Percentiles rank a stretch among this genome's conserved stretches.
Conservation (phyloP, 2,329 filamentous ascomycete species). For the Epichloe aotearoae region DNA sequence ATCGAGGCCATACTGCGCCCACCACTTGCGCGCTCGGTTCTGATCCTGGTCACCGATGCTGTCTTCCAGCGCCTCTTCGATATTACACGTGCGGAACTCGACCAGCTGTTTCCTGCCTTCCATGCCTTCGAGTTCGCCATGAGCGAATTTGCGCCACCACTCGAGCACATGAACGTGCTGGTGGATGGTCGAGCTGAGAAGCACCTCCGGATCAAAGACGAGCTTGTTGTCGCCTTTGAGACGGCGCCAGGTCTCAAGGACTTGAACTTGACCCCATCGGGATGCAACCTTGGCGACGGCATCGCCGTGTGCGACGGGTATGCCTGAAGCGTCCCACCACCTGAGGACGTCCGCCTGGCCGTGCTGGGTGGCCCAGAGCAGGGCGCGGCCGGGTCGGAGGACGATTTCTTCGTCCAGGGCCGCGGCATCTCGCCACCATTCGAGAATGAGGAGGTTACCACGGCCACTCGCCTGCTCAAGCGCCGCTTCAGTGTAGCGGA, state of each 20-base stretch:
- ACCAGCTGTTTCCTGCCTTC: conserved; percentile 50
- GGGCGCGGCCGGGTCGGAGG: conserved; percentile 71
- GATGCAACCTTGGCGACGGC: conserved; percentile 74
- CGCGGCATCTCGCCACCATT: conserved; percentile 80
- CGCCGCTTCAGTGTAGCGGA: conserved; percentile 77
- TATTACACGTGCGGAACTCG: conserved; percentile 89
- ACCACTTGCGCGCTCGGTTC: conserved; percentile 68
- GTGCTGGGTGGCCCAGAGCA: conserved; percentile 72
- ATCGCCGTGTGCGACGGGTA: conserved; percentile 69
- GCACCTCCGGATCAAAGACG: conserved; percentile 69
- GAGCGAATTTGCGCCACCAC: conserved; percentile 72
- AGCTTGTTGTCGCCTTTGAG: conserved; percentile 53
- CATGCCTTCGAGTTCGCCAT: conserved; percentile 41
- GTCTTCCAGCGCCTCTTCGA: conserved; percentile 88
- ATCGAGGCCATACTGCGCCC: conserved; percentile 73
- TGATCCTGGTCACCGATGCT: conserved; percentile 52
- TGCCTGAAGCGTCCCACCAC: conserved; percentile 79
- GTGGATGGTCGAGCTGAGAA: conserved; percentile 78
- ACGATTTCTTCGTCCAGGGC: conserved; percentile 42
- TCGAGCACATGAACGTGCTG: conserved; percentile 75
- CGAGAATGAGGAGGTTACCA: conserved; percentile 72
- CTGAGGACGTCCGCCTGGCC: conserved; percentile 64
- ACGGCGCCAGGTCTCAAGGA: conserved; percentile 68
- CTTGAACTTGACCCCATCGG: conserved; percentile 69
- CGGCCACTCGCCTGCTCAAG: conserved; percentile 78